phyloP scores from a whole-genome alignment of 2,329 filamentous ascomycete genomes.

The Geoglossum cookeanum region DNA sequence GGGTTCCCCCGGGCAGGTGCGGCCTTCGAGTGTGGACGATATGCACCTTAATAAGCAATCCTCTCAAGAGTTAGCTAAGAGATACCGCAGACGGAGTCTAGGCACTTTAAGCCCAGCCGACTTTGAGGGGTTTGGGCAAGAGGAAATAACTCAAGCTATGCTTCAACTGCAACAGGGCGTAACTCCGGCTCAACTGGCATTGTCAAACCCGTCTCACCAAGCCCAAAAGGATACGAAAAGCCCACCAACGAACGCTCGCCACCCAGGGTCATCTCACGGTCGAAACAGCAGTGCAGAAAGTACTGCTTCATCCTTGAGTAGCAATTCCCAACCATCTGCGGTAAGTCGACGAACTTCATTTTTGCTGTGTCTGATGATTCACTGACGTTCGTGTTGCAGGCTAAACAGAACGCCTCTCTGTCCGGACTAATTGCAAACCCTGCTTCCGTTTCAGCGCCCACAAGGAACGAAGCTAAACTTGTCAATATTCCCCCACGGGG shows the following conservation, averaged over 20 bases:
- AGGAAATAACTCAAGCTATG: not conserved
- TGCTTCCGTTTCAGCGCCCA: slow-evolving; percentile 11
- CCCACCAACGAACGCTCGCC: slow-evolving; percentile 4
- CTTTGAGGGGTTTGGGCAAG: not conserved
- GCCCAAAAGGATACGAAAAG: not conserved
- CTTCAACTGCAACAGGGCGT: slow-evolving; percentile 19
- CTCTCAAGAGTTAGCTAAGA: slow-evolving; percentile 48
- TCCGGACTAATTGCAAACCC: slow-evolving; percentile 27
- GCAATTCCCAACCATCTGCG: slow-evolving; percentile 40
- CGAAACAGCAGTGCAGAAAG: slow-evolving; percentile 46
- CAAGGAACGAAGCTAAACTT: slow-evolving; percentile 34
- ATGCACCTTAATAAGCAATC: slow-evolving; percentile 39
- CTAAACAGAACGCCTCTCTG: slow-evolving; percentile 8
- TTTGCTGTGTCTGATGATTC: not conserved
- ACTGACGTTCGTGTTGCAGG: slow-evolving; percentile 7
- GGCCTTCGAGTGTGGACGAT: slow-evolving; percentile 38
- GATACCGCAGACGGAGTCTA: slow-evolving; percentile 68
- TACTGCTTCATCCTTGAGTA: slow-evolving; percentile 35
- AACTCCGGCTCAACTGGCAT: slow-evolving; percentile 17
- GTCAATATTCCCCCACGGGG: slow-evolving; percentile 41
- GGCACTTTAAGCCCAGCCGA: slow-evolving; percentile 25
- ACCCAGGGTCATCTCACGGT: slow-evolving; percentile 15
- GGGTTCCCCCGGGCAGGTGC: slow-evolving; percentile 31
- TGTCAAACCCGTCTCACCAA: slow-evolving; percentile 9
- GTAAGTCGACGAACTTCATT: slow-evolving; percentile 28